These are phyloP conservation scores for Eutrema salsugineum DNA, from an alignment of 441 rosid species.

Conservation along the genomic window DNA sequence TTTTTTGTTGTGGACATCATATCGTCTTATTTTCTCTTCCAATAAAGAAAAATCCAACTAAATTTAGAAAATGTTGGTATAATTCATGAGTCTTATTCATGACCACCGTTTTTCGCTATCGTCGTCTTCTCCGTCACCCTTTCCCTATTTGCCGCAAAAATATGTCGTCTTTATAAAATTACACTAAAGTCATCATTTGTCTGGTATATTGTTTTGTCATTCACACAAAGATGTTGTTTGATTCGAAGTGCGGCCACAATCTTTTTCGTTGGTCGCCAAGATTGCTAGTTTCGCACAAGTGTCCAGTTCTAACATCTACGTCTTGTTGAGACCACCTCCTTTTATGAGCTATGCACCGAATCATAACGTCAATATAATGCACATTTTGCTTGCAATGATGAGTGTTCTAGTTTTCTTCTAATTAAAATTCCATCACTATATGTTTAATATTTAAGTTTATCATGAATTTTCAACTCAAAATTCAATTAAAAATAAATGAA, in stretches of 20 bases:
- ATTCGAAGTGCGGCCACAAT: not conserved
- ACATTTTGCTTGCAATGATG: not conserved
- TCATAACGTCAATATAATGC: not conserved
- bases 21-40: not conserved
- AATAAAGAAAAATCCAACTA: slow-evolving; percentile 1
- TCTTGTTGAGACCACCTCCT: slow-evolving; percentile 10
- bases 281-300: not conserved
- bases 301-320: not conserved
- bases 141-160: not conserved
- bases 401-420: not conserved
- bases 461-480: no score
- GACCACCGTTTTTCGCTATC: not conserved
- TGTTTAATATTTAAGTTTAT: no score
- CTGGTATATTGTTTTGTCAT: slow-evolving; percentile 1
- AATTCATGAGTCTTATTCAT: not conserved
- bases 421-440: not conserved
- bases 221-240: not conserved
- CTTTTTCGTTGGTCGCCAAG: not conserved
- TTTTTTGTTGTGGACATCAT: not conserved
- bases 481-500: no score
- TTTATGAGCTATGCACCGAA: not conserved
- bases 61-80: not conserved
- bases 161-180: not conserved
- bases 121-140: slow-evolving; percentile 4
- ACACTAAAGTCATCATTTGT: slow-evolving; percentile 8